Evolutionary conservation across 2,329 filamentous ascomycete species (phyloP), one percentile per base, ranked within the genome.

Genomic region (Penicillium brevicompactum): DNA sequence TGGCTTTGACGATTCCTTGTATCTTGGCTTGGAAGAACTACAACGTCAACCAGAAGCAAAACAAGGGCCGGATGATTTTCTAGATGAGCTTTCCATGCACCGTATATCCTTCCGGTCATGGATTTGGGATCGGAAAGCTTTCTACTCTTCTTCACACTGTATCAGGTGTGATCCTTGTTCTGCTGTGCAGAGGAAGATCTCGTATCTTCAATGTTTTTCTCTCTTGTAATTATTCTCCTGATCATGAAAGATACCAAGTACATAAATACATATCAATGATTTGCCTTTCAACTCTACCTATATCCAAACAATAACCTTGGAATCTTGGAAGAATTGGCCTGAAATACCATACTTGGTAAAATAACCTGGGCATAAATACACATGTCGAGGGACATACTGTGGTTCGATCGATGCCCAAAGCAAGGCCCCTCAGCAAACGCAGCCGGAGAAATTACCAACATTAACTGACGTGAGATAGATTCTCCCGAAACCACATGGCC

Each of bases 11-110:
- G 4, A 64, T 76, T 49, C 73, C 73, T 34, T 59, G 63, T 13
- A 68, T 76, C 51, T 64, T 66, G 3, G 61, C 73, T 16, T 76
- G 73, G 74, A 74, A 72, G 65, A 73, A 76, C 60, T 72, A 71
- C 57, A 67, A 67, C 22, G 69, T 75, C 18, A 69, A 74, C 57
- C 69, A 68, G 63, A 70, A 72, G 57, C 73, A 76, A 64, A 73
- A 73, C 61, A 75, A 74, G 65, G 74, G 74, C 49, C 44, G 11
- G 5, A 55, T 55, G 52, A 55, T 55, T 1, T 45, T 55, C 11
- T 55, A 32, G 31, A 18, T 13, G 2, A 7, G 14, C 3, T 16
- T 27, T 34, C 14, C 6, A 4, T 55, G 47, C 18, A 46, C 32
- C 18, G 18, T 18, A 18, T 18, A 46, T 14, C 41, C 44, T 40